phyloP scores from a whole-genome alignment of 345 rosid genomes.

The Hibiscus syriacus region DNA sequence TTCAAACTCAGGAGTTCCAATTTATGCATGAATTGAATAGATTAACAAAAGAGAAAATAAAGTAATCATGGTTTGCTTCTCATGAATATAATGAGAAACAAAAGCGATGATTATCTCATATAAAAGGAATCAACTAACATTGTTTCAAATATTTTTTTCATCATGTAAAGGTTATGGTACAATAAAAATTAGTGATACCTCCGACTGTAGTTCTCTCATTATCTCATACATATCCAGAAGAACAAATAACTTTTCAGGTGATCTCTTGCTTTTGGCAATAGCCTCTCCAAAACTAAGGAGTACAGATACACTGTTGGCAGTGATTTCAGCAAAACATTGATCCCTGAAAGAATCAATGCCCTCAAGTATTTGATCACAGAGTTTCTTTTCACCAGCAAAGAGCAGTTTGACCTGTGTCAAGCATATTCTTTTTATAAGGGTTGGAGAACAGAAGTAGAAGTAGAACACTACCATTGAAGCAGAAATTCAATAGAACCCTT shows the following conservation, averaged over 20 bases:
- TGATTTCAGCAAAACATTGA: constrained; percentile 82
- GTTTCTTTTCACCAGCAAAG: constrained; percentile 77
- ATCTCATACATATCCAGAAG: constrained; percentile 96
- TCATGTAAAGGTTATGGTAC: background rate
- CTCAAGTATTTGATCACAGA: constrained; percentile 78
- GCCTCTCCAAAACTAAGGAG: constrained; percentile 97
- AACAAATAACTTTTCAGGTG: constrained; percentile 90
- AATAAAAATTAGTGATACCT: constrained; percentile 40
- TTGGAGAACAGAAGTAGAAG: constrained; percentile 8
- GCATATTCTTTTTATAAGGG: constrained; percentile 6
- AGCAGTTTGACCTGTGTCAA: constrained; percentile 78
- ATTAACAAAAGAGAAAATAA: background rate
- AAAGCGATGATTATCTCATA: background rate
- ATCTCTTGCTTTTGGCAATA: constrained; percentile 94
- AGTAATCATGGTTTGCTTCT: background rate
- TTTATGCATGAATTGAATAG: background rate
- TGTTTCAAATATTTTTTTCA: background rate
- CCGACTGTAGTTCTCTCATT: constrained; percentile 89
- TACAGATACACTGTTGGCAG: constrained; percentile 61
- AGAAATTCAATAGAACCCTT: constrained; percentile 20
- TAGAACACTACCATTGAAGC: background rate
- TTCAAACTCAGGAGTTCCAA: background rate
- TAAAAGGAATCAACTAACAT: background rate
- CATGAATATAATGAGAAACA: background rate
- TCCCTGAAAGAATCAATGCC: constrained; percentile 72